Conservation (phyloP, 495 filamentous ascomycete species). For the Ramalina peruviana region DNA sequence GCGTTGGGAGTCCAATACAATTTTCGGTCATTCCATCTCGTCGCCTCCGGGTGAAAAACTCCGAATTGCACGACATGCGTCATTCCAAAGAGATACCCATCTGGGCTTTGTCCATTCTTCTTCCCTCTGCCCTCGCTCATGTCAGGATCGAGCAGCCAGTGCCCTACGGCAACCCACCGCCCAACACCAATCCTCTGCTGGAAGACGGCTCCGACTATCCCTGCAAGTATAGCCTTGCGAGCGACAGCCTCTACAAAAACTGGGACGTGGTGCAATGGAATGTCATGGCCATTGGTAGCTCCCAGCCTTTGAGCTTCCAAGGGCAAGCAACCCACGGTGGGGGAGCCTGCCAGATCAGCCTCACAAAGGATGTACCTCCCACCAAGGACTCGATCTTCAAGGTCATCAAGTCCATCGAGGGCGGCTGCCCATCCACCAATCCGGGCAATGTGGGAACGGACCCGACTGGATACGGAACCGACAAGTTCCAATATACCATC, state of each 20-base stretch:
- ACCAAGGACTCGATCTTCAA: constrained; percentile 49
- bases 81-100: no score
- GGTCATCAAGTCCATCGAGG: constrained; percentile 71
- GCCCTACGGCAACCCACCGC: background rate
- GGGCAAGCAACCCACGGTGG: constrained; percentile 65
- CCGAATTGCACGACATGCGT: no score
- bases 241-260: constrained; percentile 15
- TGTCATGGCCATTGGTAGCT: constrained; percentile 32
- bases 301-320: constrained; percentile 38
- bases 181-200: constrained; percentile 1
- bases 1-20: no score
- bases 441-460: constrained; percentile 25
- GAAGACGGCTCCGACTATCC: constrained; percentile 8
- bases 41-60: no score
- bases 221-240: background rate
- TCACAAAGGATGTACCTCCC: constrained; percentile 59
- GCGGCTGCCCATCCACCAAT: constrained; percentile 55
- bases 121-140: background rate
- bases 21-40: no score
- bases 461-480: constrained; percentile 10
- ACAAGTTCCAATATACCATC: constrained; percentile 35
- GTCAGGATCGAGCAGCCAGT: background rate
- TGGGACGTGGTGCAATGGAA: constrained; percentile 25
- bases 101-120: background rate
- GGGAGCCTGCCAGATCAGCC: constrained; percentile 72